phyloP scores from a whole-genome alignment of 1,284 basidiomycete genomes.

The Ustilago crameri region DNA sequence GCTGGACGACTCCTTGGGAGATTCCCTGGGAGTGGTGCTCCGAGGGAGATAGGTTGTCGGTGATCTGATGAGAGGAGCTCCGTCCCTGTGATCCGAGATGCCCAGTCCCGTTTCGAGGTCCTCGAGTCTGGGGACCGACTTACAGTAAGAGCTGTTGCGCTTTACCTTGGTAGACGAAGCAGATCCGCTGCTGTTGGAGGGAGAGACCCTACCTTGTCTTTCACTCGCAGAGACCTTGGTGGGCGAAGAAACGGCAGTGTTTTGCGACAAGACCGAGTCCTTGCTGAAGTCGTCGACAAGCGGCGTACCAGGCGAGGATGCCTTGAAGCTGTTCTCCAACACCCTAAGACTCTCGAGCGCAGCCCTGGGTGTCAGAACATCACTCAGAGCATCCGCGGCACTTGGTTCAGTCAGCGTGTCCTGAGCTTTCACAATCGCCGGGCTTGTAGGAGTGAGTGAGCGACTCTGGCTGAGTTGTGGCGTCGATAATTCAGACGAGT shows the following conservation, averaged over 20 bases:
- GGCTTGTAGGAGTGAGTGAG: constrained; percentile 13
- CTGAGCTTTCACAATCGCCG: background rate
- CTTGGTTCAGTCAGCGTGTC: background rate
- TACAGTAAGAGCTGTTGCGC: constrained; percentile 31
- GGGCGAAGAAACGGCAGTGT: constrained; percentile 11
- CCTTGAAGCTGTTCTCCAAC: constrained; percentile 19
- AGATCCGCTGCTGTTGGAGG: background rate
- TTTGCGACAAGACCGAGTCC: constrained; percentile 12
- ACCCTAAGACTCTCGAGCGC: constrained; percentile 30
- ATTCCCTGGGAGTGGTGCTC: constrained; percentile 3
- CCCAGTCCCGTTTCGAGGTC: constrained; percentile 12
- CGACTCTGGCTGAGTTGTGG: constrained; percentile 32
- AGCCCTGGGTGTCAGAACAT: constrained; percentile 8
- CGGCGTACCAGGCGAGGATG: constrained; percentile 5
- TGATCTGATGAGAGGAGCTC: background rate
- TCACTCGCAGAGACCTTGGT: background rate
- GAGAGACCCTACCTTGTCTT: background rate
- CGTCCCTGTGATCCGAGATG: background rate
- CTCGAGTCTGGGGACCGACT: constrained; percentile 27
- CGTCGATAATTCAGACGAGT: constrained; percentile 8
- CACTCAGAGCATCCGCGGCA: background rate
- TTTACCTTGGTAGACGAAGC: constrained; percentile 5
- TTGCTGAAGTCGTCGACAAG: constrained; percentile 7
- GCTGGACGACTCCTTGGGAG: constrained; percentile 21
- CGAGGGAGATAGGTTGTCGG: constrained; percentile 8